A percentile compares a stretch with the other conserved stretches of the same genome.
phyloP scores from a whole-genome alignment of 768 basidiomycete genomes.

The Lactifluus piperatus region DNA sequence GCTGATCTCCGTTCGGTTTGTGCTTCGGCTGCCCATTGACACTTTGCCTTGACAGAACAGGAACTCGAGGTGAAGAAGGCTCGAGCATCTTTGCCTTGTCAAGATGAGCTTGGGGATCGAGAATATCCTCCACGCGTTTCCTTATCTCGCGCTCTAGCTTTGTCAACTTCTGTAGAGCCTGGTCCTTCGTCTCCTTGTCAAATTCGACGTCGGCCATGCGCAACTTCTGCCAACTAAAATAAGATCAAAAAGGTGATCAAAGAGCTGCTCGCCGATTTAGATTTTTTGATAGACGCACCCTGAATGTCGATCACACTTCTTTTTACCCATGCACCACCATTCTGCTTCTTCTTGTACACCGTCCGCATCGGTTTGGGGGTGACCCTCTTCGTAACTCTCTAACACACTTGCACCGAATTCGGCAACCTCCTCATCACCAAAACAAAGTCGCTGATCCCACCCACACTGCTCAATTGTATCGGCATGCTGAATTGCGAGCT shows the following conservation, averaged over 20 bases:
- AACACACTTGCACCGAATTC: conserved; percentile 59
- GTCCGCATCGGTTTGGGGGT: conserved; percentile 35
- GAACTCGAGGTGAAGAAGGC: conserved; percentile 18
- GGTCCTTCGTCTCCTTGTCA: conserved; percentile 70
- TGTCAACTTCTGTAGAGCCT: conserved; percentile 55
- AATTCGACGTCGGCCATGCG: conserved; percentile 63
- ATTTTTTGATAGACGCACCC: conserved; percentile 39
- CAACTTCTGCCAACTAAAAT: conserved; percentile 66
- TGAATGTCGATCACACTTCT: conserved; percentile 68
- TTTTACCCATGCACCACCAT: conserved; percentile 77
- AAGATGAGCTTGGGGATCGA: conserved; percentile 26
- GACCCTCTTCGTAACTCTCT: conserved; percentile 52
- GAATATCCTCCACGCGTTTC: conserved; percentile 65
- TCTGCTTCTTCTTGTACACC: conserved; percentile 32
- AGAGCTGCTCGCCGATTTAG: background rate
- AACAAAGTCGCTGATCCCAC: conserved; percentile 81
- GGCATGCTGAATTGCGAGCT: conserved; percentile 59
- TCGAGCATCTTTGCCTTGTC: conserved; percentile 2
- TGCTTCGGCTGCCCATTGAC: conserved; percentile 27
- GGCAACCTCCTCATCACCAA: conserved; percentile 72
- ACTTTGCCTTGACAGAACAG: conserved; percentile 18
- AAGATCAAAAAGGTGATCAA: conserved; percentile 9
- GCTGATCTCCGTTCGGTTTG: conserved; percentile 17
- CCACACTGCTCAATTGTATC: conserved; percentile 67
- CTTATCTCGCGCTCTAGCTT: conserved; percentile 72